A percentile compares a stretch with the other conserved stretches of the same genome.
These are phyloP conservation scores for Tetraselmis striata DNA, from an alignment of 139 green algal species.

Conservation along the genomic window DNA sequence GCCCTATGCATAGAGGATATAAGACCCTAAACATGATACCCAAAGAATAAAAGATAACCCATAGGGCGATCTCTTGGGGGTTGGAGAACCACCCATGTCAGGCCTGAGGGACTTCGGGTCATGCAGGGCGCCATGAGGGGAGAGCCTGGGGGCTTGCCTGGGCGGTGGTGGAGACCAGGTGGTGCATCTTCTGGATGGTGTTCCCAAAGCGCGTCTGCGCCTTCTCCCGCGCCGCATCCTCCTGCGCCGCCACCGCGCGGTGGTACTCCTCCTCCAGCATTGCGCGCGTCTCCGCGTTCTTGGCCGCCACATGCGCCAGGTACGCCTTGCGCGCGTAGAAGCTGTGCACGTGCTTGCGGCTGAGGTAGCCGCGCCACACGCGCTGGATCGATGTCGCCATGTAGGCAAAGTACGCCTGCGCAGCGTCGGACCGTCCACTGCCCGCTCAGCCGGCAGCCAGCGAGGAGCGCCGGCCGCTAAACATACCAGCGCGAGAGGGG, in stretches of 20 bases:
- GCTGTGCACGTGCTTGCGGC: constrained; percentile 53
- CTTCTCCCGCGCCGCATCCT: constrained; percentile 25
- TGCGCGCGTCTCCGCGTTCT: constrained; percentile 22
- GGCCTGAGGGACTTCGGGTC: too few relatives aligned
- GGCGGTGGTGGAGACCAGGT: constrained; percentile 44
- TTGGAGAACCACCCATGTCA: too few relatives aligned
- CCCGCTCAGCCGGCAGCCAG: not conserved
- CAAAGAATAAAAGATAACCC: too few relatives aligned
- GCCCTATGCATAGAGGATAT: too few relatives aligned
- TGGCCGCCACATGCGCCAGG: constrained; percentile 30
- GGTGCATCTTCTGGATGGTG: constrained; percentile 39
- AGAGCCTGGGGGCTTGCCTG: not conserved
- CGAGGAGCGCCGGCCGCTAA: not conserved
- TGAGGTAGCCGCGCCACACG: constrained; percentile 52
- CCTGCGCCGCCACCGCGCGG: constrained; percentile 10
- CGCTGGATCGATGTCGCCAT: constrained; percentile 52
- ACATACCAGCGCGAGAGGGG: not conserved
- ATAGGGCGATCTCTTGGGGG: too few relatives aligned
- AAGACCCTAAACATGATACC: too few relatives aligned
- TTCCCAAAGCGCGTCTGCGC: constrained; percentile 26
- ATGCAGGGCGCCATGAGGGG: too few relatives aligned
- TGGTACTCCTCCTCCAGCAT: constrained; percentile 29
- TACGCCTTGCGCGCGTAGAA: constrained; percentile 55
- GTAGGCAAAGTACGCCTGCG: constrained; percentile 51
- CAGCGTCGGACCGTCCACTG: not conserved